These are phyloP conservation scores for Solanum appendiculatum DNA, from an alignment of 257 asterid species.

Conservation along the genomic window DNA sequence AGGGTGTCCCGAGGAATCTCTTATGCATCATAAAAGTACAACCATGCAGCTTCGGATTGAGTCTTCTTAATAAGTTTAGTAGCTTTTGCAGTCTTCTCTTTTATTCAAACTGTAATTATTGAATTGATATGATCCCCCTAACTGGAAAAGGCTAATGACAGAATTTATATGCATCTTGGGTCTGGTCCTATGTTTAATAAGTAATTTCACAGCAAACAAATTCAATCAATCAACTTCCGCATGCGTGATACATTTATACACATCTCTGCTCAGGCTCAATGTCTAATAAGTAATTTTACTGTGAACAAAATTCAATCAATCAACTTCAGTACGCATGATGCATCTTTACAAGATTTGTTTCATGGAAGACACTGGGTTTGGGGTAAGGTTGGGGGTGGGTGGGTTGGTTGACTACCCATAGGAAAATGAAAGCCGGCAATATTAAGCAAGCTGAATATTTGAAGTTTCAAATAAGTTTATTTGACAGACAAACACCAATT, in stretches of 20 bases:
- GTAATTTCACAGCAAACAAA: not conserved
- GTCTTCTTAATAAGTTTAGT: not conserved
- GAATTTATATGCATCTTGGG: not conserved
- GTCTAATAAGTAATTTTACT: not conserved
- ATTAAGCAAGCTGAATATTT: not conserved
- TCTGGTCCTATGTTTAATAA: not conserved
- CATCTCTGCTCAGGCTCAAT: not conserved
- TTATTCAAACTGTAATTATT: not conserved
- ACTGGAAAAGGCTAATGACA: not conserved
- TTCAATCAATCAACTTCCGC: not conserved
- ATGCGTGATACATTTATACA: not conserved
- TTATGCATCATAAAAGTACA: not conserved
- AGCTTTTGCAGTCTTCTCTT: not conserved
- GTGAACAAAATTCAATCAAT: not conserved
- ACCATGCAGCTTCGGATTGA: not conserved
- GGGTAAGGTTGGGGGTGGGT: not conserved
- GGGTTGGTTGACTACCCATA: not conserved
- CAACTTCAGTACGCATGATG: not conserved
- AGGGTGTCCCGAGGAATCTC: not conserved
- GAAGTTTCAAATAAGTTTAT: not conserved
- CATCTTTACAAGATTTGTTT: not conserved
- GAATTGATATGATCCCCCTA: not conserved
- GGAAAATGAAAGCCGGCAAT: not conserved
- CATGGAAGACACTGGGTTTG: not conserved
- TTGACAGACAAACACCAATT: not conserved